phyloP scores from a whole-genome alignment of 495 filamentous ascomycete genomes.

The Lasiosphaeria ovina region DNA sequence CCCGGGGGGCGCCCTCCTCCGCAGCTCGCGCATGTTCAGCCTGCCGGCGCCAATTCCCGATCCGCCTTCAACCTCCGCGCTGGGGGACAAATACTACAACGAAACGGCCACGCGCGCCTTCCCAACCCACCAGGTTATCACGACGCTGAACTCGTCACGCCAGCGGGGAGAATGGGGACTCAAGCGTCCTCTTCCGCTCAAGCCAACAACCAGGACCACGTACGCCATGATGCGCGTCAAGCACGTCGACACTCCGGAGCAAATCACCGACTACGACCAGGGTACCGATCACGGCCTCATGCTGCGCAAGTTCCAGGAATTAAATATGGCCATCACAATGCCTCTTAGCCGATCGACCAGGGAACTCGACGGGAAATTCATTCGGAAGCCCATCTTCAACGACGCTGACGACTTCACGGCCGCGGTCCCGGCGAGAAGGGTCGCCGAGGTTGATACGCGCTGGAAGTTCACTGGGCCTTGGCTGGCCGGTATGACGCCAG shows the following conservation, averaged over 20 bases:
- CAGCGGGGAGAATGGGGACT: conserved; percentile 88
- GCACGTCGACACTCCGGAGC: conserved; percentile 81
- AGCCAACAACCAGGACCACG: conserved; percentile 67
- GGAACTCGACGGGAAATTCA: conserved; percentile 4
- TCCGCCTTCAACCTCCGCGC: conserved; percentile 18
- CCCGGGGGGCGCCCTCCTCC: conserved; percentile 58
- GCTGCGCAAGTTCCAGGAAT: conserved; percentile 81
- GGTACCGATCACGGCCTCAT: conserved; percentile 79
- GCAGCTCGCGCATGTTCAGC: conserved; percentile 58
- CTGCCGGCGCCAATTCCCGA: conserved; percentile 52
- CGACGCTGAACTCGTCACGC: conserved; percentile 73
- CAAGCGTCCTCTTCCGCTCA: conserved; percentile 77
- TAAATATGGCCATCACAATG: conserved; percentile 52
- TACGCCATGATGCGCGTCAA: conserved; percentile 69
- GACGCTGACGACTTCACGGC: conserved; percentile 50
- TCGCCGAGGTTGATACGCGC: conserved; percentile 39
- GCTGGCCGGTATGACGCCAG: conserved; percentile 70
- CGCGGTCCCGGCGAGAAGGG: conserved; percentile 27
- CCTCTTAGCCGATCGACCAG: conserved; percentile 18
- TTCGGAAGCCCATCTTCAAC: conserved; percentile 58
- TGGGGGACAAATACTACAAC: conserved; percentile 35
- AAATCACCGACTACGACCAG: conserved; percentile 86
- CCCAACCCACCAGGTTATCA: conserved; percentile 83
- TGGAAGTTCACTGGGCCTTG: conserved; percentile 84
- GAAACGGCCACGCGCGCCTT: conserved; percentile 69